Conservation (phyloP, 345 rosid species). For the Fremontodendron californicum region DNA sequence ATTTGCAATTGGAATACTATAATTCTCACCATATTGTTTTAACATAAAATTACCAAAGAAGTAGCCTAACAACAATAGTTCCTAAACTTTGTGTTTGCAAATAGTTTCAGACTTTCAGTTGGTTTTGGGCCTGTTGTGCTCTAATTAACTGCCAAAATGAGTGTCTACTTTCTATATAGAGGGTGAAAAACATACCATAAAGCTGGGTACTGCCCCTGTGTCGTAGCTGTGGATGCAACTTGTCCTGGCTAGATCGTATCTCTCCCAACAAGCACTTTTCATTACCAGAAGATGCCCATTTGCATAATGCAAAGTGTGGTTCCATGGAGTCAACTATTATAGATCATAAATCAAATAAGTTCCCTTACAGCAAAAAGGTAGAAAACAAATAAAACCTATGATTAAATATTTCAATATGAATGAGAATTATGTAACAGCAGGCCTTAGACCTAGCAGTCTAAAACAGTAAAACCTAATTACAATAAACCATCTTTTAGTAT, state of each 20-base stretch:
- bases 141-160: not conserved
- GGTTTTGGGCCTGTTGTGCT: not conserved
- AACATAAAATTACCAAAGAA: not conserved
- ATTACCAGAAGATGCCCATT: slow-evolving; percentile 57
- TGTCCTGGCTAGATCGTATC: slow-evolving; percentile 27
- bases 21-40: not conserved
- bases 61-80: not conserved
- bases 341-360: slow-evolving; percentile 13
- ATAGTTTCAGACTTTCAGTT: not conserved
- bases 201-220: slow-evolving; percentile 34
- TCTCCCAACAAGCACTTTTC: slow-evolving; percentile 27
- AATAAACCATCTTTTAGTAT: no score
- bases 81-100: not conserved
- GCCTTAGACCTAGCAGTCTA: not conserved
- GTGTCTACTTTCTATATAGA: not conserved
- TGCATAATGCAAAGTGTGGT: slow-evolving; percentile 55
- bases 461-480: no score
- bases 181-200: slow-evolving; percentile 46
- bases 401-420: not conserved
- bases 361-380: not conserved
- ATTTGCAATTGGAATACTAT: not conserved
- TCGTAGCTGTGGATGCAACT: slow-evolving; percentile 41
- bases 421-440: not conserved
- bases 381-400: not conserved
- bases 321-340: slow-evolving; percentile 40